A percentile compares a stretch with the other conserved stretches of the same genome.
Conservation (phyloP, 306 rosid genomes). For the Boehmeria nivea region DNA sequence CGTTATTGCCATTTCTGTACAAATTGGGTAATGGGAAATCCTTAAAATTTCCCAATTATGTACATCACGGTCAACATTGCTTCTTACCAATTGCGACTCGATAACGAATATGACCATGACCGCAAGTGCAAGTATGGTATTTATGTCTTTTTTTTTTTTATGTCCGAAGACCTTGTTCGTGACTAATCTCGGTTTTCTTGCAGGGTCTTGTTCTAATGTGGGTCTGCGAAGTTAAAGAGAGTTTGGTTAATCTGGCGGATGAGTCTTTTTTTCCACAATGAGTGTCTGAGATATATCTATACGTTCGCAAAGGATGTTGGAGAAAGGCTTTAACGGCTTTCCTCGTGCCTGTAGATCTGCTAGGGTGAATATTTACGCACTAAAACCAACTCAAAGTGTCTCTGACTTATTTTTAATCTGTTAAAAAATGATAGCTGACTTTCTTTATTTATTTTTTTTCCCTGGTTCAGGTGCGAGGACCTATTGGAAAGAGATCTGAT, state of each 20-base stretch:
- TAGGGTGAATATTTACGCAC: slow-evolving; percentile 40
- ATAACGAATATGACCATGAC: background rate
- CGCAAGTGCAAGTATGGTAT: background rate
- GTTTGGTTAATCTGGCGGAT: slow-evolving; percentile 31
- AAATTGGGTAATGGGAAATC: too few relatives aligned
- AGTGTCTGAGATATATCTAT: slow-evolving; percentile 33
- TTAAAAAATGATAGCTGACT: slow-evolving; percentile 20
- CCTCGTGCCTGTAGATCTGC: slow-evolving; percentile 65
- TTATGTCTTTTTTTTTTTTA: background rate
- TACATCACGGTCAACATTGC: background rate
- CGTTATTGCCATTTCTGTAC: too few relatives aligned
- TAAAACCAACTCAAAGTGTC: background rate
- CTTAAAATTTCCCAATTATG: background rate
- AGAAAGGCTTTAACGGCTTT: slow-evolving; percentile 57
- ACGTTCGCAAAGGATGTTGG: slow-evolving; percentile 47
- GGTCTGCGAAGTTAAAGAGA: slow-evolving; percentile 22
- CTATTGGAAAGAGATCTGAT: slow-evolving; percentile 41
- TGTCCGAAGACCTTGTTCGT: background rate
- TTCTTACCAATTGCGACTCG: background rate
- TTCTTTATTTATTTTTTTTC: slow-evolving; percentile 15
- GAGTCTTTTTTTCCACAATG: slow-evolving; percentile 41
- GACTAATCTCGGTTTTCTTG: slow-evolving; percentile 19
- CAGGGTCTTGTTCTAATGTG: slow-evolving; percentile 41
- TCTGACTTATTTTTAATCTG: background rate
- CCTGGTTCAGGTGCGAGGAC: slow-evolving; percentile 59